Evolutionary conservation across 805 yeast genomes (phyloP).

Genomic region (Lipomyces lipofer): DNA sequence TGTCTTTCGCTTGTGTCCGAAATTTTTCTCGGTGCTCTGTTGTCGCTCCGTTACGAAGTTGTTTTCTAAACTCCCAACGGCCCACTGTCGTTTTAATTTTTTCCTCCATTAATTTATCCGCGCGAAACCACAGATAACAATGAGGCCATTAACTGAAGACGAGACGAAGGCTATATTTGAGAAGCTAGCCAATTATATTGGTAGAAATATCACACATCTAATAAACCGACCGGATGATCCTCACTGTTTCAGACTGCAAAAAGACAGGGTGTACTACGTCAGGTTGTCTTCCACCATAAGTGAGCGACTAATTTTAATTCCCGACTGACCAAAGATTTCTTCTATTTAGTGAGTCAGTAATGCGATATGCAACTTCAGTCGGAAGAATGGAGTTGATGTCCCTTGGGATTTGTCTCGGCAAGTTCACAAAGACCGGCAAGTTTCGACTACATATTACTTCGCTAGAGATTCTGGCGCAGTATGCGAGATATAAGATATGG

Average conservation of each 20-base stretch:
- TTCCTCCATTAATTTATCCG: too few relatives aligned
- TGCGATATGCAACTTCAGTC: constrained; percentile 80
- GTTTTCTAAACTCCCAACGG: too few relatives aligned
- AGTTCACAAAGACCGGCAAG: constrained; percentile 96
- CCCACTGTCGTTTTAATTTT: too few relatives aligned
- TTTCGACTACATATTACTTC: constrained; percentile 95
- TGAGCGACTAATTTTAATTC: neutral
- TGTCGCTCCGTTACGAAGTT: too few relatives aligned
- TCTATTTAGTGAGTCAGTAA: constrained; percentile 29
- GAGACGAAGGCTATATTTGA: constrained; percentile 96
- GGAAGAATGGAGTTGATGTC: constrained; percentile 91
- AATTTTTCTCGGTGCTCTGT: too few relatives aligned
- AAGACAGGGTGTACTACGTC: constrained; percentile 94
- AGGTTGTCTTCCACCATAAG: constrained; percentile 36
- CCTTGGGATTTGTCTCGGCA: constrained; percentile 89
- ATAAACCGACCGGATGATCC: constrained; percentile 83
- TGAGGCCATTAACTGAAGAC: constrained; percentile 96
- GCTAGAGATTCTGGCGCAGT: constrained; percentile 74
- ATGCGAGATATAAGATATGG: constrained; percentile 94
- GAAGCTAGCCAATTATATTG: constrained; percentile 92
- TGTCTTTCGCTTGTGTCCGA: too few relatives aligned
- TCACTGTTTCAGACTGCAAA: constrained; percentile 92
- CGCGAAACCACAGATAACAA: too few relatives aligned
- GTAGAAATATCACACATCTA: constrained; percentile 86
- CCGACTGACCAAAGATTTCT: too few relatives aligned